Percentiles rank a stretch among this genome's conserved stretches.
Conservation (phyloP, 305 asterid genomes). For the Ilex paraguariensis region DNA sequence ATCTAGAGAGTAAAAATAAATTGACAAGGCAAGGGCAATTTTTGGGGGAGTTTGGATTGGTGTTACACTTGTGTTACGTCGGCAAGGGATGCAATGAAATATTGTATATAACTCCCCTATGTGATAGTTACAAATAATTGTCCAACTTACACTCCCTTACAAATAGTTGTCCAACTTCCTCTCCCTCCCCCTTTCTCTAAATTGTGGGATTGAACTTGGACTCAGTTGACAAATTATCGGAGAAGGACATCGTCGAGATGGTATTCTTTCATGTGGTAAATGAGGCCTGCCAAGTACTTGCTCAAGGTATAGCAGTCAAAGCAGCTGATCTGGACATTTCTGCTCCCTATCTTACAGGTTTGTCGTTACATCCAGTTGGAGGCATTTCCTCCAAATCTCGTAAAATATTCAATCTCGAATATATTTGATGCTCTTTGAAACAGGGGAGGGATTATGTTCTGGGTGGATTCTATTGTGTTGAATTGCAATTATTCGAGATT, state of each 20-base stretch:
- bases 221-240: conserved; percentile 18
- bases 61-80: too few relatives aligned
- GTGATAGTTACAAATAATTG: too few relatives aligned
- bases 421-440: too few relatives aligned
- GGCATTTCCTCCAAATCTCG: too few relatives aligned
- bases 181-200: background rate
- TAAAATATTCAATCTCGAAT: conserved; percentile 7
- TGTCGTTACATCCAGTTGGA: too few relatives aligned
- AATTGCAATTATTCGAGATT: background rate
- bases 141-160: background rate
- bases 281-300: conserved; percentile 94
- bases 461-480: conserved; percentile 10
- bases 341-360: too few relatives aligned
- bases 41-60: too few relatives aligned
- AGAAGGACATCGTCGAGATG: conserved; percentile 93
- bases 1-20: too few relatives aligned
- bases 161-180: background rate
- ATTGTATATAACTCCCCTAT: background rate
- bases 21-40: too few relatives aligned
- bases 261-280: conserved; percentile 97
- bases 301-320: conserved; percentile 84
- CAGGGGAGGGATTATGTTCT: conserved; percentile 12
- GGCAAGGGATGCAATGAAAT: conserved; percentile 17
- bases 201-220: conserved; percentile 9
- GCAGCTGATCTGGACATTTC: conserved; percentile 44